Evolutionary conservation across 1,139 yeast genomes (phyloP).

Genomic region (Suhomyces atakaporum): DNA sequence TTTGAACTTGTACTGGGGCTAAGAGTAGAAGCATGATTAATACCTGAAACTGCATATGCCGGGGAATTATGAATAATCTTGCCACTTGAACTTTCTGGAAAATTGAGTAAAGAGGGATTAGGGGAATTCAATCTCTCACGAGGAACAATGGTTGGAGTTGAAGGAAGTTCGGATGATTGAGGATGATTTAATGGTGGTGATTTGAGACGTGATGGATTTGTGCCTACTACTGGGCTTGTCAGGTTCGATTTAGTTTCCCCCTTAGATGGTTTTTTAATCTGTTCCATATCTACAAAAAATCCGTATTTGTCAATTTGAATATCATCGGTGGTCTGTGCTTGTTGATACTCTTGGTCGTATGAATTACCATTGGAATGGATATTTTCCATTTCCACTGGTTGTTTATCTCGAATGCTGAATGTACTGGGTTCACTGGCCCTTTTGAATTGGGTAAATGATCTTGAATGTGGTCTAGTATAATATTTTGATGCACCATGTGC

Average conservation of each 20-base stretch:
- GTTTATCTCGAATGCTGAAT: conserved; percentile 1
- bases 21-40: conserved; percentile 1
- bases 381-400: conserved; percentile 12
- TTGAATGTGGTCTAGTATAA: conserved; percentile 10
- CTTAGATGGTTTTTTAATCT: conserved; percentile 2
- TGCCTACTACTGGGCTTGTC: not conserved
- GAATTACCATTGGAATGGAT: conserved; percentile 2
- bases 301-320: conserved; percentile 52
- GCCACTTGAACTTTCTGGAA: not conserved
- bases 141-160: conserved; percentile 1
- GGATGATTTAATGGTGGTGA: not conserved
- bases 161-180: not conserved
- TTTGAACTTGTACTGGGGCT: not conserved
- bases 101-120: not conserved
- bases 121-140: not conserved
- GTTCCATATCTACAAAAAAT: conserved; percentile 35
- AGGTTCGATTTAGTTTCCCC: not conserved
- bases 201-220: not conserved
- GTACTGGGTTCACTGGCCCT: not conserved
- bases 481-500: conserved; percentile 1
- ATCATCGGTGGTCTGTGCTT: conserved; percentile 5
- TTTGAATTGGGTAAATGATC: conserved; percentile 11
- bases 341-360: not conserved
- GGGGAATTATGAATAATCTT: not conserved
- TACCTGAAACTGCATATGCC: conserved; percentile 2